phyloP scores from a whole-genome alignment of 2,329 filamentous ascomycete species.

The Alternaria incomplexa region DNA sequence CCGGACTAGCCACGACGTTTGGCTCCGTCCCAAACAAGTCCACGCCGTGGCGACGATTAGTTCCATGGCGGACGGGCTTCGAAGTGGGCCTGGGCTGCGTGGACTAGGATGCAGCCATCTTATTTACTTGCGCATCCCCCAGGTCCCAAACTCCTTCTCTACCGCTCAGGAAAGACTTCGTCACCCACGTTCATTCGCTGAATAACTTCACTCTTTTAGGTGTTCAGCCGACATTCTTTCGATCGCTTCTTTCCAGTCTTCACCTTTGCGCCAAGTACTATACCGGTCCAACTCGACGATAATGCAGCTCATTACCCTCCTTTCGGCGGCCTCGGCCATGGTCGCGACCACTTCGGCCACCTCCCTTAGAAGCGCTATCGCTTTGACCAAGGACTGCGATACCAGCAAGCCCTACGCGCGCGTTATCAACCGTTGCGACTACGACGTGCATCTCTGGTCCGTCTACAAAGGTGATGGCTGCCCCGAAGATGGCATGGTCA shows the following conservation, averaged over 20 bases:
- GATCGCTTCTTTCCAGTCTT: conserved; percentile 26
- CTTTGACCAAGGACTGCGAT: conserved; percentile 23
- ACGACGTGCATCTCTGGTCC: conserved; percentile 49
- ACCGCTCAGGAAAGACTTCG: conserved; percentile 48
- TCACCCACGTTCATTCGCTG: conserved; percentile 47
- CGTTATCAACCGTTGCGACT: conserved; percentile 48
- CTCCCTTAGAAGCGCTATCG: conserved; percentile 8
- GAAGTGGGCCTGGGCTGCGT: conserved; percentile 36
- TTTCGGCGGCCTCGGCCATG: conserved; percentile 40
- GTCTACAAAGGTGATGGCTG: conserved; percentile 40
- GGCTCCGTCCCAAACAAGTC: conserved; percentile 38
- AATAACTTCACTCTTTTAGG: conserved; percentile 51
- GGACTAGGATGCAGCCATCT: conserved; percentile 36
- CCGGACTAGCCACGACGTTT: conserved; percentile 42
- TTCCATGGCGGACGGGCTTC: conserved; percentile 36
- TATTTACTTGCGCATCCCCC: conserved; percentile 47
- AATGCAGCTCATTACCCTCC: conserved; percentile 44
- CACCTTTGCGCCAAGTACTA: conserved; percentile 16
- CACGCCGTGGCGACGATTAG: conserved; percentile 44
- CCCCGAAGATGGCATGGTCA: conserved; percentile 26
- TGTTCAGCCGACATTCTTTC: conserved; percentile 48
- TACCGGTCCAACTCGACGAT: conserved; percentile 23
- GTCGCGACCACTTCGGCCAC: conserved; percentile 35
- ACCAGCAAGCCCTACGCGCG: conserved; percentile 26
- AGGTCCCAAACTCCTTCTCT: conserved; percentile 27